phyloP scores from a whole-genome alignment of 495 filamentous ascomycete genomes.

The Coniosporium apollinis region DNA sequence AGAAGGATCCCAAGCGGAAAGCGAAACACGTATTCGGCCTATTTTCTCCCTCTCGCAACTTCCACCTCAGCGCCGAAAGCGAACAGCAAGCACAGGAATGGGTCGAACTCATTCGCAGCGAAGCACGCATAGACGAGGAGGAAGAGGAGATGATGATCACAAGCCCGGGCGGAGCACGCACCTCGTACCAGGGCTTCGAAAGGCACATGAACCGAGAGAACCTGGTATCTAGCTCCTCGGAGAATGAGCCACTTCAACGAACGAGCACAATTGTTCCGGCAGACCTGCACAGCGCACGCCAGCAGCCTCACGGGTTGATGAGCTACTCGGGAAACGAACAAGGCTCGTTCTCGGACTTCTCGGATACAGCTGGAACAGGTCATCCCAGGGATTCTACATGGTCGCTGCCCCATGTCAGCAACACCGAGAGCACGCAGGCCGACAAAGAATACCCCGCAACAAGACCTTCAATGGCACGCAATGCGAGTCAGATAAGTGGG shows the following conservation, averaged over 20 bases:
- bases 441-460: background rate
- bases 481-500: constrained; percentile 38
- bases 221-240: constrained; percentile 44
- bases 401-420: constrained; percentile 20
- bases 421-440: background rate
- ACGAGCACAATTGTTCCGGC: too few relatives aligned
- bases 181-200: constrained; percentile 21
- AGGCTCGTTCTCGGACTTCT: constrained; percentile 80
- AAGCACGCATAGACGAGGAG: constrained; percentile 71
- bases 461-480: constrained; percentile 27
- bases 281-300: constrained; percentile 10
- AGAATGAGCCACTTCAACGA: background rate
- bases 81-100: constrained; percentile 69
- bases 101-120: constrained; percentile 64
- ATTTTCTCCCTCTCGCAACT: constrained; percentile 85
- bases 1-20: constrained; percentile 74
- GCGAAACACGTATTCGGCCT: constrained; percentile 72
- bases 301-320: constrained; percentile 33
- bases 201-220: constrained; percentile 19
- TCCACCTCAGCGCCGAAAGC: constrained; percentile 62
- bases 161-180: constrained; percentile 30
- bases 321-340: constrained; percentile 83
- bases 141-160: constrained; percentile 62
- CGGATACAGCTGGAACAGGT: constrained; percentile 40
- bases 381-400: constrained; percentile 24